Percentiles rank a stretch among this genome's conserved stretches.
Conservation (phyloP, 495 filamentous ascomycete species). For the Immersiella caudata region DNA sequence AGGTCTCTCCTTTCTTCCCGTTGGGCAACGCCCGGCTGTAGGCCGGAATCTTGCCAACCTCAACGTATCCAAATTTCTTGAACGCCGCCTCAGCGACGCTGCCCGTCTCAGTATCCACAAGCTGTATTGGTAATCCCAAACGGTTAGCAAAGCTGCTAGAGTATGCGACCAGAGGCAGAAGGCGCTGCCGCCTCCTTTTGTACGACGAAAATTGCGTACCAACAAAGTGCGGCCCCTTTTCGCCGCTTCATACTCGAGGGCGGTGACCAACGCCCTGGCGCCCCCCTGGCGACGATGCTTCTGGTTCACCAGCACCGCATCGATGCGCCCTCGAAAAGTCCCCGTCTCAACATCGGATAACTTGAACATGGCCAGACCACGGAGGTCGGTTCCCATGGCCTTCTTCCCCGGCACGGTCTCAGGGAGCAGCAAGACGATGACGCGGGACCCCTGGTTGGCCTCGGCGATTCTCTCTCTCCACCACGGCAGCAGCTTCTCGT, state of each 20-base stretch:
- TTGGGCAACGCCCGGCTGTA: conserved; percentile 35
- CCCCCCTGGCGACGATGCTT: conserved; percentile 36
- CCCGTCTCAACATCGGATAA: conserved; percentile 42
- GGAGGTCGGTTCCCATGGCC: conserved; percentile 37
- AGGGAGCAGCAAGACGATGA: conserved; percentile 42
- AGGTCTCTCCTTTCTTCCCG: conserved; percentile 40
- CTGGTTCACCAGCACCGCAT: conserved; percentile 43
- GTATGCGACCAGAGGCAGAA: background rate
- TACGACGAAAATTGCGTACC: conserved; percentile 27
- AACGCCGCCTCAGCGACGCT: conserved; percentile 40
- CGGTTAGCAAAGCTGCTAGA: background rate
- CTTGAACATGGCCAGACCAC: conserved; percentile 44
- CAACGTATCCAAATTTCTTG: conserved; percentile 40
- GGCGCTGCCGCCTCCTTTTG: background rate
- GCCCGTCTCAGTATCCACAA: conserved; percentile 40
- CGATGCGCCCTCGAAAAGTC: conserved; percentile 40
- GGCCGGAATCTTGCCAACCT: conserved; percentile 42
- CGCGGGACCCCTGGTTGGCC: conserved; percentile 30
- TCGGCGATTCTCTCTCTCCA: conserved; percentile 46
- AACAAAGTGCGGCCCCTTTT: conserved; percentile 41
- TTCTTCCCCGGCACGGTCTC: conserved; percentile 30
- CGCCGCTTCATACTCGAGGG: conserved; percentile 43
- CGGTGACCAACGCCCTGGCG: conserved; percentile 35
- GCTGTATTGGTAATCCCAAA: conserved; percentile 24
- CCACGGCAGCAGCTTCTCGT: conserved; percentile 44